phyloP scores from a whole-genome alignment of 768 basidiomycete genomes.

The Lactarius hatsudake region DNA sequence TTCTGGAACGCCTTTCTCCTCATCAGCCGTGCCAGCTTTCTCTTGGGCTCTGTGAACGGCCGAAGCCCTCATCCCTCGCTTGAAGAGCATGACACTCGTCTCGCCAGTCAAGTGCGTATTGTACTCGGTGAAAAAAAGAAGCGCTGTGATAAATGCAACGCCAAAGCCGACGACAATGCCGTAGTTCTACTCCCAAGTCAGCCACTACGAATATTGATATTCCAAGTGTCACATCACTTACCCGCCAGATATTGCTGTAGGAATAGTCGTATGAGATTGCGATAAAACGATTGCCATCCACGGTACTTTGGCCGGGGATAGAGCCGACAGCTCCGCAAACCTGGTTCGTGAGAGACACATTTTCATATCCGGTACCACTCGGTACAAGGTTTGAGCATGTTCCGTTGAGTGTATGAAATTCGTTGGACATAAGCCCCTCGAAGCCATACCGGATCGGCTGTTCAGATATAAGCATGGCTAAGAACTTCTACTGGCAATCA shows the following conservation, averaged over 20 bases:
- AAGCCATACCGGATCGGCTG: slow-evolving; percentile 72
- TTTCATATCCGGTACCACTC: slow-evolving; percentile 59
- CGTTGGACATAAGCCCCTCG: slow-evolving; percentile 73
- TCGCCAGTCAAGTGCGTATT: slow-evolving; percentile 39
- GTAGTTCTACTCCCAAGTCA: slow-evolving; percentile 45
- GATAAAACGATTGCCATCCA: slow-evolving; percentile 60
- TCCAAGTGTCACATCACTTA: slow-evolving; percentile 27
- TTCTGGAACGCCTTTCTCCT: slow-evolving; percentile 29
- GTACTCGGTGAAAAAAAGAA: slow-evolving; percentile 59
- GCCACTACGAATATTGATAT: not conserved
- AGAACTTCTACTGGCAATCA: not conserved
- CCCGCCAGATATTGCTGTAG: slow-evolving; percentile 49
- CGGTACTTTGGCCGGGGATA: slow-evolving; percentile 53
- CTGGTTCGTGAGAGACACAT: slow-evolving; percentile 58
- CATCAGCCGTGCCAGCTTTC: slow-evolving; percentile 29
- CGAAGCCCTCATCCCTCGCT: slow-evolving; percentile 47
- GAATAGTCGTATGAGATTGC: slow-evolving; percentile 42
- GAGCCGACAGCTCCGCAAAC: slow-evolving; percentile 74
- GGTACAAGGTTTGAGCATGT: slow-evolving; percentile 58
- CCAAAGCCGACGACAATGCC: slow-evolving; percentile 71
- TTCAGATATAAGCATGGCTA: slow-evolving; percentile 31
- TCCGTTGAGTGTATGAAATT: slow-evolving; percentile 71
- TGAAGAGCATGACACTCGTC: slow-evolving; percentile 58
- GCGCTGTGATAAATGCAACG: slow-evolving; percentile 53
- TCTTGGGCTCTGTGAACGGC: slow-evolving; percentile 19